Evolutionary conservation across 2,329 filamentous ascomycete genomes (phyloP), one percentile per base, ranked within the genome.

Genomic region (Venturia carpophila): DNA sequence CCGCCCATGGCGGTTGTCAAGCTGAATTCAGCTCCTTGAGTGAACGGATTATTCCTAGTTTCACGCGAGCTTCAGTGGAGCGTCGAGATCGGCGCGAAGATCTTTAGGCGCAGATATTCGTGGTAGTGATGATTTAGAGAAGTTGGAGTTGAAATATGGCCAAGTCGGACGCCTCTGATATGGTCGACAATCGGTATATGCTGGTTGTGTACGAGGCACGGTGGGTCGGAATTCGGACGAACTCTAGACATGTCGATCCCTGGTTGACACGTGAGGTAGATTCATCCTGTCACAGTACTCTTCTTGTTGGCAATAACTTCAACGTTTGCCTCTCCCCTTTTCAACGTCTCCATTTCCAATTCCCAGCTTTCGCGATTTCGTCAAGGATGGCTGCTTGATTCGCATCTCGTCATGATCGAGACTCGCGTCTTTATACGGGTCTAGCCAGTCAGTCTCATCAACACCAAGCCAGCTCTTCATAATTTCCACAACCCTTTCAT

Each of bases 1-100:
- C 77, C 82, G 69, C 83, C 83, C 83, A 86, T 85, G 64, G 64
- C 60, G 64, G 63, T 37, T 55, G 30, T 58, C 30, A 37, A 11
- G 15, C 24, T 37, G 27, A 37, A 17, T 19, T 37, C 13, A 37
- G 24, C 49, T 56, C 49, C 24, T 56, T 34, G 15, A n/a, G 24
- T 56, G 49, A 9, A 11, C 17, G 30, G 52, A 7, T 27, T 52
- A 27, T 21, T 27, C 13, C 47, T 15, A 27, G 7, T 15, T 58
- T n/a, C 27, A 37, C 52, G 19, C 52, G 52, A 37, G 52, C 52
- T 58, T 37, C 52, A 15, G 19, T 10, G 13, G 52, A 37, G 52
- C 52, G 34, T 58, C 30, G 52, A 58, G 30, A 11, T n/a, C 3
- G 30, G 52, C 15, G 30, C 30, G 52, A 15, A 15, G 6, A 27